Evolutionary conservation across 1,139 yeast genomes (phyloP), one percentile per base, ranked within the genome.

Genomic region (Diutina ranongensis): DNA sequence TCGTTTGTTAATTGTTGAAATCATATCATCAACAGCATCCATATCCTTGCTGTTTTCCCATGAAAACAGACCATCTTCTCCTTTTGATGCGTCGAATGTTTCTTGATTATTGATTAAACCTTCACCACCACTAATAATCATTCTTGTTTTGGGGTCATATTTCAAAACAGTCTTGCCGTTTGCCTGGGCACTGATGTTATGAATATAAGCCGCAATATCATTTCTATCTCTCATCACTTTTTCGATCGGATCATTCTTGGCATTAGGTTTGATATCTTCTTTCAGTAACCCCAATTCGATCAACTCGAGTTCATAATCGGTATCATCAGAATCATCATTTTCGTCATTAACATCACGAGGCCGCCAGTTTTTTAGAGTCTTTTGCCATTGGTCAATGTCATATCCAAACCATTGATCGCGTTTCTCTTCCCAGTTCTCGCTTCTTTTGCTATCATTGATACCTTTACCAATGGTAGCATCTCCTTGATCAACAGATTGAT

Each of bases 121-220:
- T 3, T 12, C 15, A 5, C 28, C 40, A 13, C 32, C 32, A 27
- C 28, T 35, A 20, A 38, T 9, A 16, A 38, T 25, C n/a, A 25
- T 38, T 25, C 42, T 18, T 9, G 33, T 38, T 13, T 15, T 13
- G 8, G 42, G 42, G 12, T 38, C 42, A 27, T 38, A 38, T 28
- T 20, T 21, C 18, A 36, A 16, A 15, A 25, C 13, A 10, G 80
- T 70, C 52, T 77, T 78, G 1, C 86, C 84, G 19, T 62, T 60
- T 13, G 59, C 57, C 32, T 55, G 51, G 42, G 60, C 51, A 16
- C 60, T 55, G 45, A 74, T 64, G 36, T 67, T 69, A 35, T 60
- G 56, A 36, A 76, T 63, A 52, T 78, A 78, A 4, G 64, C 60
- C 0, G 83, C 81, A 18, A 72, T 69, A 55, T 78, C 83, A 46